Evolutionary conservation across 257 asterid genomes (phyloP).

Genomic region (Rubia yunnanensis): DNA sequence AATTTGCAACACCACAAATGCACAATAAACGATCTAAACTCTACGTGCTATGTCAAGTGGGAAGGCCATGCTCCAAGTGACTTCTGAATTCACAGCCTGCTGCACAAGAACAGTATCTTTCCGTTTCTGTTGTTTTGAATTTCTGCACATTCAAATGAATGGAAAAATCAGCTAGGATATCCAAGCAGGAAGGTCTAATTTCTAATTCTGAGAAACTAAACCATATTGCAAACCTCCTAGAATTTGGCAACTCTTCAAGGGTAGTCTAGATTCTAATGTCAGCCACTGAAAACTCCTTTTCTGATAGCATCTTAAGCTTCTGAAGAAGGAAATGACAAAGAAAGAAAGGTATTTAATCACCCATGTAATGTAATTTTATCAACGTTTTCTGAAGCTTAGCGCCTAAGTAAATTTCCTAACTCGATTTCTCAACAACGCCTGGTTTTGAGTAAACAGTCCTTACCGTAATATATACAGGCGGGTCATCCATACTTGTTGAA

Average conservation of each 20-base stretch:
- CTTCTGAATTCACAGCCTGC: neutral
- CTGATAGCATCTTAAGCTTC: conserved; percentile 83
- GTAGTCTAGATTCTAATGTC: conserved; percentile 27
- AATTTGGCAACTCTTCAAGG: conserved; percentile 8
- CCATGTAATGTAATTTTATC: neutral
- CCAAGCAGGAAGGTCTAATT: no score
- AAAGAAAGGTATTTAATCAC: neutral
- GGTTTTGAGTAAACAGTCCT: neutral
- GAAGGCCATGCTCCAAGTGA: conserved; percentile 1
- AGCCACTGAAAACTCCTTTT: conserved; percentile 39
- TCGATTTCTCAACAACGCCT: no score
- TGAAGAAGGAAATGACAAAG: conserved; percentile 26
- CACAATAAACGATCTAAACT: neutral
- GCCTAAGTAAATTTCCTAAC: neutral
- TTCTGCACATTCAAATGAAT: conserved; percentile 5
- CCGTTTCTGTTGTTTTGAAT: neutral
- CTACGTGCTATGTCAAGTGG: neutral
- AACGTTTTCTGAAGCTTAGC: neutral
- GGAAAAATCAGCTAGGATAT: neutral
- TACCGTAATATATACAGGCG: conserved; percentile 86
- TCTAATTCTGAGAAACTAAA: neutral
- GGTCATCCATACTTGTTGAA: conserved; percentile 78
- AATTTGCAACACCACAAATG: neutral
- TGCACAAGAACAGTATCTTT: neutral
- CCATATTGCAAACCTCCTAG: conserved; percentile 19